Conservation (phyloP, 2,329 filamentous ascomycete genomes). For the Colletotrichum brevisporum region DNA sequence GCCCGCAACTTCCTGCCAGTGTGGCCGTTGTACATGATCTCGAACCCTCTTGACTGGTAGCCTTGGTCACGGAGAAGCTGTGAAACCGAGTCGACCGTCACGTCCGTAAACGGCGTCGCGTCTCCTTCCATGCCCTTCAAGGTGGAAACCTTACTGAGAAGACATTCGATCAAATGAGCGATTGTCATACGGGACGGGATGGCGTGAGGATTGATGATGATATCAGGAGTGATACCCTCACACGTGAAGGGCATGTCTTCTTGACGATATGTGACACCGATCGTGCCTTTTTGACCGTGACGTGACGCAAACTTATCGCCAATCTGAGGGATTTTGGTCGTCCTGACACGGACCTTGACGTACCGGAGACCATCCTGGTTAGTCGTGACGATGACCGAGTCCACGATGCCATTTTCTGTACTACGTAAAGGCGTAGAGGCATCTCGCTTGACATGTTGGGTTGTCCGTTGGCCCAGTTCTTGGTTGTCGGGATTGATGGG, state of each 20-base stretch:
- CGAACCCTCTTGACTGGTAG: slow-evolving; percentile 97
- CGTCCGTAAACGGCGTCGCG: slow-evolving; percentile 96
- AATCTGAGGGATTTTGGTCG: slow-evolving; percentile 98
- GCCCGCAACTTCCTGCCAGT: slow-evolving; percentile 94
- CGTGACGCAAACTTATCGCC: slow-evolving; percentile 99
- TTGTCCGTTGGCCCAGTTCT: slow-evolving; percentile 92
- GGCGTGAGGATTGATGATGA: slow-evolving; percentile 99
- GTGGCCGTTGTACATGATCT: slow-evolving; percentile 99
- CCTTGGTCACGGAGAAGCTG: slow-evolving; percentile 88
- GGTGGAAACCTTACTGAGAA: slow-evolving; percentile 95
- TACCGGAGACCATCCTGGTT: slow-evolving; percentile 95
- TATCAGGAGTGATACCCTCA: slow-evolving; percentile 91
- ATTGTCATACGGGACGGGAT: slow-evolving; percentile 99
- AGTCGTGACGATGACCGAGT: slow-evolving; percentile 93
- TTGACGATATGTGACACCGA: slow-evolving; percentile 97
- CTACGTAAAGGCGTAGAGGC: slow-evolving; percentile 94
- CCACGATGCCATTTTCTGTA: slow-evolving; percentile 97
- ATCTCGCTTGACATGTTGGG: slow-evolving; percentile 91
- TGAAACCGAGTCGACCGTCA: slow-evolving; percentile 95
- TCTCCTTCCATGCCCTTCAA: slow-evolving; percentile 96
- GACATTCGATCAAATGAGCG: slow-evolving; percentile 99
- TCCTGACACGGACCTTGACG: slow-evolving; percentile 96
- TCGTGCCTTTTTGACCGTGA: slow-evolving; percentile 99
- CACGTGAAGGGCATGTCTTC: slow-evolving; percentile 99
- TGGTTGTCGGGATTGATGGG: slow-evolving; percentile 94